phyloP scores from a whole-genome alignment of 2,329 filamentous ascomycete genomes.

The Penicillium sp. region DNA sequence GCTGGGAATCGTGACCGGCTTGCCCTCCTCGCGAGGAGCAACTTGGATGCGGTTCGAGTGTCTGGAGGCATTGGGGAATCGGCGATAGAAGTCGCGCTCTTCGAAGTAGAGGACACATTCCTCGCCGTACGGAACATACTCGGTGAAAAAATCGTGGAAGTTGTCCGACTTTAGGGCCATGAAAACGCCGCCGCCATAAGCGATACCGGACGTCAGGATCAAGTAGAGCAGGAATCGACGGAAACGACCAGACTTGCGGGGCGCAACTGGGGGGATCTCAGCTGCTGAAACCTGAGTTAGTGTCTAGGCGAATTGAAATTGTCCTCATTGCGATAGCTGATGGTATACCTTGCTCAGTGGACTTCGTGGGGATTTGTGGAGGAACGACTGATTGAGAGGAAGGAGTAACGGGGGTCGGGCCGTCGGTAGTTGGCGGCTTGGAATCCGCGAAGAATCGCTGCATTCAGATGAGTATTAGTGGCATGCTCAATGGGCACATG shows the following conservation, averaged over 20 bases:
- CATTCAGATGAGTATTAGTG: conserved; percentile 25
- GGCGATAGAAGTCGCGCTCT: conserved; percentile 87
- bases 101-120: conserved; percentile 94
- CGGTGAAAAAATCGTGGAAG: conserved; percentile 99
- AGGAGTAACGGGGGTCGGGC: conserved; percentile 47
- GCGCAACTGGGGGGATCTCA: conserved; percentile 45
- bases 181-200: conserved; percentile 86
- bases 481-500: conserved; percentile 8
- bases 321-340: conserved; percentile 13
- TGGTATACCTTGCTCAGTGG: conserved; percentile 34
- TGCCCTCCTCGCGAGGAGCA: conserved; percentile 55
- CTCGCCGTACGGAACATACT: conserved; percentile 93
- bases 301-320: conserved; percentile 1
- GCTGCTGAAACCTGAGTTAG: conserved; percentile 43
- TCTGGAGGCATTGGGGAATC: conserved; percentile 64
- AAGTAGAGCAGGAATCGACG: conserved; percentile 76
- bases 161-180: conserved; percentile 93
- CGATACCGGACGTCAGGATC: conserved; percentile 71
- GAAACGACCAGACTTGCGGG: conserved; percentile 71
- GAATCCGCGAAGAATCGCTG: conserved; percentile 56
- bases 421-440: conserved; percentile 41
- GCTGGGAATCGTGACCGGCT: conserved; percentile 78
- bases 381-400: conserved; percentile 52
- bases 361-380: conserved; percentile 51
- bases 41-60: conserved; percentile 47